Evolutionary conservation across 1,284 basidiomycete species (phyloP), one percentile per base, ranked within the genome.

Genomic region (Inonotus hispidus): DNA sequence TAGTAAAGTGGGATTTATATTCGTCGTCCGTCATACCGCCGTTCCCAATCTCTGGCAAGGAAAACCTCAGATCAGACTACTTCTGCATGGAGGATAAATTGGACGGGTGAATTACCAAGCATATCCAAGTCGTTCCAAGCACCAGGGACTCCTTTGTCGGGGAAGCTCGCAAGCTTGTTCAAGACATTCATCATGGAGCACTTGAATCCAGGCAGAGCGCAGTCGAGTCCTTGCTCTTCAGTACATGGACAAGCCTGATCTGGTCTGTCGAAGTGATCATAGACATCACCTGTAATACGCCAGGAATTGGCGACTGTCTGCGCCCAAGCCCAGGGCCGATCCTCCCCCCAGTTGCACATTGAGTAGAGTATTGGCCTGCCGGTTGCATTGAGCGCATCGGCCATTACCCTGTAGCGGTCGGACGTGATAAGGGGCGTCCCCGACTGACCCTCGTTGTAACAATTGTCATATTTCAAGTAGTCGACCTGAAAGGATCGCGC

Each of bases 281-380:
- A 69, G 53, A 79, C 74, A 62, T 79, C 77, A 2, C 77, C 77
- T 4, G 75, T 75, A 46, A 81, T 78, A 7, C 79, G 71, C 77
- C 75, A 81, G 55, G 73, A 75, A 63, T 80, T 78, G 10, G 76
- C 76, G 21, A 80, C 74, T 1, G 74, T 76, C 73, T 77, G 61
- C 43, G 56, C 79, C 70, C 77, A 80, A 61, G 79, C 79, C 74
- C 79, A 81, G 0, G 78, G 72, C 0, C 71, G 69, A 60, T 79
- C 77, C 60, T 77, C 75, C 46, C 76, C 75, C 78, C 78, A 80
- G 62, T 79, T 77, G 65, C 79, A 80, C 72, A 80, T 73, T 6
- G 77, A 76, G 64, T 79, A 80, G 21, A 81, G 66, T 52, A 79
- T 79, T 1, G 75, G 74, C n/a, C 77, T 72, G 0, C 78, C 78